Evolutionary conservation across 140 eudicot genomes (phyloP), one percentile per base, ranked within the genome.

Genomic region (Bidens hawaiensis): DNA sequence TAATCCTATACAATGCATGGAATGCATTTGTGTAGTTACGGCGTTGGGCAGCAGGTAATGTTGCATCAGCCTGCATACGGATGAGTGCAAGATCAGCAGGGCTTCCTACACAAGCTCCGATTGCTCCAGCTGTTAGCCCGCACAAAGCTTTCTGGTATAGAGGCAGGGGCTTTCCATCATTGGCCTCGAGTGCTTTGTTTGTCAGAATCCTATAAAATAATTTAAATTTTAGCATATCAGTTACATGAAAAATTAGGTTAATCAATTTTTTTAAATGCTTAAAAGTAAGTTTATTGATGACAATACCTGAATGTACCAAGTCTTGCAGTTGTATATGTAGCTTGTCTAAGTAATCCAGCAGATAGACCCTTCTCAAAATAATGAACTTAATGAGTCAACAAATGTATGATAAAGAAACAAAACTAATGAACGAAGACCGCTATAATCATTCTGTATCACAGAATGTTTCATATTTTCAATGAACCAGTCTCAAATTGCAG

Each of bases 21-120:
- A 91, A 87, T 24, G 95, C 98, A 66, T 91, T 91, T 34, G 83
- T 87, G 78, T 91, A 91, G 42, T 91, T 60, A 40, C 96, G 83
- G 7, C 93, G 75, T 60, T 87, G 98, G 10, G 95, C 95, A 30
- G 13, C 67, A 33, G 98, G 95, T 62, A 91, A 59, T 14, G 98
- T 91, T 21, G 96, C 96, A 67, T 91, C 98, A 19, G 98, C 98
- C 64, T 91, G 98, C 98, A 91, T 91, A n/a, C 96, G 91, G 47
- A 91, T 82, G 63, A 91, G 84, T 21, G 96, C 98, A 71, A 91
- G 60, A 69, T 87, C 98, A 36, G 96, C 96, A 31, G 96, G 96
- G 53, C 88, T 91, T 26, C 98, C 96, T 10, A 91, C 83, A 47
- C 70, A 72, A 0, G 98, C 96, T 54, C 96, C 95, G 41, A 91